phyloP scores from a whole-genome alignment of 208 protist species.

The Polymyxa betae region DNA sequence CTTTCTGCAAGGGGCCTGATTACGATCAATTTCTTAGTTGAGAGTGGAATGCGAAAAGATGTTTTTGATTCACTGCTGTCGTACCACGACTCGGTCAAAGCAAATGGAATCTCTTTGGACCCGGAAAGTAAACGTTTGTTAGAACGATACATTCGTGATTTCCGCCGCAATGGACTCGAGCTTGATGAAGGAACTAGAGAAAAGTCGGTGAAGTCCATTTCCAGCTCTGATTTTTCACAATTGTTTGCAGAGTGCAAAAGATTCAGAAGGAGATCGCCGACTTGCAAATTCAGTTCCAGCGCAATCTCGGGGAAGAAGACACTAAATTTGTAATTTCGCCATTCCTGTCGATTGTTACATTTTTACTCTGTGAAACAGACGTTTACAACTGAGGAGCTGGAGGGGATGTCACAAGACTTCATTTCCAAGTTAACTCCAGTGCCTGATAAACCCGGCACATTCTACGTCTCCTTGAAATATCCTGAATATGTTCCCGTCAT shows the following conservation, averaged over 20 bases:
- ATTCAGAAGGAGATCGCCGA: constrained; percentile 41
- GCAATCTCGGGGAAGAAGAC: constrained; percentile 33
- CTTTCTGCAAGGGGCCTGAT: background rate
- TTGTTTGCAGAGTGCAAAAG: background rate
- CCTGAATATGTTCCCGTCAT: constrained; percentile 45
- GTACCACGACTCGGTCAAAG: background rate
- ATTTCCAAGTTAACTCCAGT: background rate
- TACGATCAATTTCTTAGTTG: background rate
- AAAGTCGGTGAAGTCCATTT: background rate
- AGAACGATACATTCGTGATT: constrained; percentile 28
- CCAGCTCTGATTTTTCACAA: background rate
- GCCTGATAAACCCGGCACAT: background rate
- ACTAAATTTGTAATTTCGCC: background rate
- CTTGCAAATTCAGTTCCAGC: constrained; percentile 6
- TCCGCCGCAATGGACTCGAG: constrained; percentile 50
- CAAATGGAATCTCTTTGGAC: background rate
- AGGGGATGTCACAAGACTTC: constrained; percentile 35
- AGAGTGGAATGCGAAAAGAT: constrained; percentile 47
- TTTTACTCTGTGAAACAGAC: background rate
- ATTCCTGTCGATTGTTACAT: background rate
- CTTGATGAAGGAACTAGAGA: background rate
- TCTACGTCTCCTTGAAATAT: constrained; percentile 37
- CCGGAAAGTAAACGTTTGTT: background rate
- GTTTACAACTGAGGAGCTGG: background rate
- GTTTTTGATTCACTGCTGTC: background rate